A percentile compares a stretch with the other conserved stretches of the same genome.
phyloP scores from a whole-genome alignment of 805 yeast species.

The Blastobotrys terrestris region DNA sequence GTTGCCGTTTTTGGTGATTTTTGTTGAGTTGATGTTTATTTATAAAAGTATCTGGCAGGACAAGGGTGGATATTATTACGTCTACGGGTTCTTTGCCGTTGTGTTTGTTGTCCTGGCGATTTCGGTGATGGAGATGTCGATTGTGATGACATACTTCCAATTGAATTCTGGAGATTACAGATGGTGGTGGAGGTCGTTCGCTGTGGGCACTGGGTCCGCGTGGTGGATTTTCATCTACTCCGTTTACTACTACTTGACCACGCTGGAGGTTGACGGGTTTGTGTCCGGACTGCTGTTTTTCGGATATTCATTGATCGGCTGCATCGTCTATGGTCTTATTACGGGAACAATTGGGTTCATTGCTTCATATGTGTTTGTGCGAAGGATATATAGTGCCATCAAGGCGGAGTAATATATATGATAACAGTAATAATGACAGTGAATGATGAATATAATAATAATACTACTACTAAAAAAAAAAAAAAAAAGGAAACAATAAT shows the following conservation, averaged over 20 bases:
- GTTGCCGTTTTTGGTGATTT: conserved; percentile 74
- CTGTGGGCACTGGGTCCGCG: conserved; percentile 65
- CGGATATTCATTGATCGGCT: conserved; percentile 61
- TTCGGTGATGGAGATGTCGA: conserved; percentile 63
- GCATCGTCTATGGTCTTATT: conserved; percentile 55
- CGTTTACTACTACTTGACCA: conserved; percentile 53
- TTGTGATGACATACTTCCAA: conserved; percentile 61
- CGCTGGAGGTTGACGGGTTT: conserved; percentile 57
- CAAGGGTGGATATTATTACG: conserved; percentile 68
- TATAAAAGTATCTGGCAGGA: conserved; percentile 76
- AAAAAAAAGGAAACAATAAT: neutral
- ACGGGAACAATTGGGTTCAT: conserved; percentile 72
- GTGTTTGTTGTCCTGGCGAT: conserved; percentile 54
- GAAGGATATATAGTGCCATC: conserved; percentile 51
- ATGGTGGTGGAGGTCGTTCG: conserved; percentile 84
- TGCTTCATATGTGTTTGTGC: conserved; percentile 60
- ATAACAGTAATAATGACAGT: neutral
- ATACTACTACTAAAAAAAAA: too few species aligned
- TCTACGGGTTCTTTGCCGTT: conserved; percentile 69
- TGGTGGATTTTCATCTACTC: conserved; percentile 65
- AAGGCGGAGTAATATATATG: conserved; percentile 42
- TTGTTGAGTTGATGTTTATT: conserved; percentile 67
- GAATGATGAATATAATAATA: too few species aligned
- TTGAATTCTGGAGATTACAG: conserved; percentile 48
- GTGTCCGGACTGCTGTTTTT: conserved; percentile 64